Conservation (phyloP, 345 rosid genomes). For the Schrenkiella parvula region DNA sequence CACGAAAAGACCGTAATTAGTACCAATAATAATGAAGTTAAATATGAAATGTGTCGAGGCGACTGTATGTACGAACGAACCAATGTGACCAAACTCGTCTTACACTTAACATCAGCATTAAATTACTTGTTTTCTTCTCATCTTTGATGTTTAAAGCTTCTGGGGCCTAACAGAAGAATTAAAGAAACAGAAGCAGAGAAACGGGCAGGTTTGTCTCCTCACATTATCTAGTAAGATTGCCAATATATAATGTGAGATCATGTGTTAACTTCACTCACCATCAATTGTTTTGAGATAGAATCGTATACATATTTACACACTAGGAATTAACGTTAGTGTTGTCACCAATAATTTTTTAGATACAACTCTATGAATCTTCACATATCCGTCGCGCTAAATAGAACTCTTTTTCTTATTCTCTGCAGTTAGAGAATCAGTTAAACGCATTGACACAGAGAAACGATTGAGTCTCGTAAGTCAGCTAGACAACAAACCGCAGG, state of each 20-base stretch:
- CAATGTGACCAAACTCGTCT: not conserved
- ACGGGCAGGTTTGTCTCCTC: constrained; percentile 55
- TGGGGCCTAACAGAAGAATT: constrained; percentile 68
- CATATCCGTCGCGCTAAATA: not conserved
- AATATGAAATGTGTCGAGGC: not conserved
- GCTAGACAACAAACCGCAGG: constrained; percentile 5
- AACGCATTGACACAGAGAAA: constrained; percentile 40
- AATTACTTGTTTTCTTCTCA: constrained; percentile 1
- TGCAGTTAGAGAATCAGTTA: constrained; percentile 76
- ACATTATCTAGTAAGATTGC: constrained; percentile 6
- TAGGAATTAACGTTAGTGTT: not conserved
- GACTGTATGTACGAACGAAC: not conserved
- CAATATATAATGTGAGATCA: constrained; percentile 1
- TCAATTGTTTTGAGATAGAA: not conserved
- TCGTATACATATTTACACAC: not conserved
- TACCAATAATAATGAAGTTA: not conserved
- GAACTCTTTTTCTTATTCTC: not conserved
- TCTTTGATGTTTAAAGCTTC: constrained; percentile 42
- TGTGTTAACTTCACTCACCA: not conserved
- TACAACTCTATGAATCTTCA: not conserved
- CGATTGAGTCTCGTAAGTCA: constrained; percentile 36
- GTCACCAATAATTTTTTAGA: not conserved
- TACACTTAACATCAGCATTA: not conserved
- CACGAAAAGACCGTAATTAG: not conserved
- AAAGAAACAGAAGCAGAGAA: constrained; percentile 67